Conservation (phyloP, 2,329 filamentous ascomycete species). For the Cylindrodendrum hubeiense region DNA sequence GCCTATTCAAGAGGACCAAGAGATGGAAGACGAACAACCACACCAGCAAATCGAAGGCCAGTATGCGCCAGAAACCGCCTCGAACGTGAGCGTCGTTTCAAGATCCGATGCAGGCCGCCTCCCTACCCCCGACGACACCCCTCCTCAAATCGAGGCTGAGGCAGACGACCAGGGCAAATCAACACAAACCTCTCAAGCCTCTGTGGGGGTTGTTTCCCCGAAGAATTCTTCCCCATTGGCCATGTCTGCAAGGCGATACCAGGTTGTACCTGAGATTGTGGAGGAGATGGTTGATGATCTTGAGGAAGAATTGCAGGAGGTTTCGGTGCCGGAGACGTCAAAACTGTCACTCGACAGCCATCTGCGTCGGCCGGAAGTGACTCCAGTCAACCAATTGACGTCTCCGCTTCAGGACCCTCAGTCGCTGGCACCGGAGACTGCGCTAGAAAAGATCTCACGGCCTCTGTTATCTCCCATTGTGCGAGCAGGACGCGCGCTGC, state of each 20-base stretch:
- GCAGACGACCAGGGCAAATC: constrained; percentile 38
- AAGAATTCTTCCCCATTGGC: constrained; percentile 18
- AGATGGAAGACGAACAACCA: constrained; percentile 18
- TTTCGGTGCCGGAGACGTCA: constrained; percentile 23
- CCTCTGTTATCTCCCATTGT: constrained; percentile 69
- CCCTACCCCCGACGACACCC: constrained; percentile 66
- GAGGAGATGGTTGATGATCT: constrained; percentile 32
- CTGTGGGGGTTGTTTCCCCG: constrained; percentile 18
- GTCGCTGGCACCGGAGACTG: constrained; percentile 45
- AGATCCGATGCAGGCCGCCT: constrained; percentile 59
- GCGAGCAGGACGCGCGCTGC: constrained; percentile 67
- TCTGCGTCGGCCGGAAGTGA: constrained; percentile 45
- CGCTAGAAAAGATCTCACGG: constrained; percentile 49
- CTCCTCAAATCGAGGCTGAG: constrained; percentile 51
- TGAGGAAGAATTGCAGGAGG: constrained; percentile 25
- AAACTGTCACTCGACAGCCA: constrained; percentile 27
- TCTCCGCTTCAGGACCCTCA: constrained; percentile 52
- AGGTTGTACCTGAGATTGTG: constrained; percentile 21
- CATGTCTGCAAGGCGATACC: constrained; percentile 11
- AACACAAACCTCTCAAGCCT: constrained; percentile 24
- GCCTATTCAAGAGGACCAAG: constrained; percentile 20
- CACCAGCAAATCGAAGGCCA: constrained; percentile 15
- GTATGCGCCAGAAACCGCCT: constrained; percentile 31
- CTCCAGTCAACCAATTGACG: constrained; percentile 53
- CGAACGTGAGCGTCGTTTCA: constrained; percentile 49